A percentile compares a stretch with the other conserved stretches of the same genome.
These are phyloP conservation scores for Tricholoma bakamatsutake DNA, from an alignment of 768 basidiomycete species.

Conservation along the genomic window DNA sequence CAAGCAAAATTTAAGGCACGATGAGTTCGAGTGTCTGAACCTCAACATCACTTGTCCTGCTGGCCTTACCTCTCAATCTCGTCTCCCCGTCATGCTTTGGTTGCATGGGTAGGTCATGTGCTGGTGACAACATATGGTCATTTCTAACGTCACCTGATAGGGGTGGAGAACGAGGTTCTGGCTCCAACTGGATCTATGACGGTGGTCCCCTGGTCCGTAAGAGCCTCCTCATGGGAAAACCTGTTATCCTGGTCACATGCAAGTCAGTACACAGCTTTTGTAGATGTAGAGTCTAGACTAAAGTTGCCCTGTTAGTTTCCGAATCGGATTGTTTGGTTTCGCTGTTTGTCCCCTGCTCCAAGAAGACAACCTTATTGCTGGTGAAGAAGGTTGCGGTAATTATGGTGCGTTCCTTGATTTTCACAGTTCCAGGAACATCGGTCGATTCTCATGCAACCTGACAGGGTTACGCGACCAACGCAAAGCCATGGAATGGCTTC, in stretches of 20 bases:
- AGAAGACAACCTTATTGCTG: constrained; percentile 59
- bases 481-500: constrained; percentile 58
- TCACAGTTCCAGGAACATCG: background rate
- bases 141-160: constrained; percentile 28
- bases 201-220: constrained; percentile 66
- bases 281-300: background rate
- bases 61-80: constrained; percentile 44
- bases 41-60: constrained; percentile 75
- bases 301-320: constrained; percentile 45
- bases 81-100: constrained; percentile 77
- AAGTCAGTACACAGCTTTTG: constrained; percentile 45
- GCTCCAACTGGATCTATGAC: constrained; percentile 75
- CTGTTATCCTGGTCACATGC: constrained; percentile 66
- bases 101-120: constrained; percentile 63
- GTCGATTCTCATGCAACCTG: constrained; percentile 2
- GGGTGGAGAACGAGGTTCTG: constrained; percentile 67
- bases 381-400: constrained; percentile 72
- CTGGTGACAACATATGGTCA: constrained; percentile 2
- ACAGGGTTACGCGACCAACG: constrained; percentile 61
- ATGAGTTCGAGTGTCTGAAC: constrained; percentile 79
- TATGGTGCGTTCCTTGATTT: constrained; percentile 44
- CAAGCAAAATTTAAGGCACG: constrained; percentile 48
- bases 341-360: constrained; percentile 61
- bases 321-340: constrained; percentile 71
- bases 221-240: constrained; percentile 56